Conservation (phyloP, 2,329 filamentous ascomycete genomes). For the Canariomyces notabilis region DNA sequence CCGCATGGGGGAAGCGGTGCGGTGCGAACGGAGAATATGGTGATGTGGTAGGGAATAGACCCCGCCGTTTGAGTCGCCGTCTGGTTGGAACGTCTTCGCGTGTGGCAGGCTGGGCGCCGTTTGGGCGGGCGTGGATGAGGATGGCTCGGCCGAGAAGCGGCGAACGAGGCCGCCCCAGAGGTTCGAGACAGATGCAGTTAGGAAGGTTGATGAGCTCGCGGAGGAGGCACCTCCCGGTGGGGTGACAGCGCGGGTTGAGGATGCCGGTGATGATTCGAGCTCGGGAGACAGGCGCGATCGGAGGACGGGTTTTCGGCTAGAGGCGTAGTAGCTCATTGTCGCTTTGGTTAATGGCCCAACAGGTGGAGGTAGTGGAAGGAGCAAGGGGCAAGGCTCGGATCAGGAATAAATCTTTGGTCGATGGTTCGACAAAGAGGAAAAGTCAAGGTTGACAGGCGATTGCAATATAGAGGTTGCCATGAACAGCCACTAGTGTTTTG, state of each 20-base stretch:
- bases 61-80: slow-evolving; percentile 43
- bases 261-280: slow-evolving; percentile 23
- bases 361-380: neutral
- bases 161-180: slow-evolving; percentile 62
- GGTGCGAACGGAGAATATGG: slow-evolving; percentile 41
- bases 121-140: slow-evolving; percentile 17
- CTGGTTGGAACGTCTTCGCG: slow-evolving; percentile 23
- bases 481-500: neutral
- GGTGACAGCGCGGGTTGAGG: slow-evolving; percentile 27
- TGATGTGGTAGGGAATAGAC: slow-evolving; percentile 53
- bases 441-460: neutral
- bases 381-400: neutral
- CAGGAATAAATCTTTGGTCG: neutral
- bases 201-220: slow-evolving; percentile 26
- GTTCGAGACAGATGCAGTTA: slow-evolving; percentile 32
- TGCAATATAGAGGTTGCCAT: slow-evolving; percentile 2
- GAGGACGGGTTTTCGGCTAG: slow-evolving; percentile 10
- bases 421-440: neutral
- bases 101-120: slow-evolving; percentile 15
- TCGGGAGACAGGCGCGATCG: slow-evolving; percentile 16
- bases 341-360: neutral
- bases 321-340: slow-evolving; percentile 23
- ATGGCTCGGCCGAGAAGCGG: slow-evolving; percentile 54
- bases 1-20: slow-evolving; percentile 72
- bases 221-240: slow-evolving; percentile 24